Evolutionary conservation across 176 grass and related monocot genomes (phyloP).

Genomic region (Dactylis glomerata): DNA sequence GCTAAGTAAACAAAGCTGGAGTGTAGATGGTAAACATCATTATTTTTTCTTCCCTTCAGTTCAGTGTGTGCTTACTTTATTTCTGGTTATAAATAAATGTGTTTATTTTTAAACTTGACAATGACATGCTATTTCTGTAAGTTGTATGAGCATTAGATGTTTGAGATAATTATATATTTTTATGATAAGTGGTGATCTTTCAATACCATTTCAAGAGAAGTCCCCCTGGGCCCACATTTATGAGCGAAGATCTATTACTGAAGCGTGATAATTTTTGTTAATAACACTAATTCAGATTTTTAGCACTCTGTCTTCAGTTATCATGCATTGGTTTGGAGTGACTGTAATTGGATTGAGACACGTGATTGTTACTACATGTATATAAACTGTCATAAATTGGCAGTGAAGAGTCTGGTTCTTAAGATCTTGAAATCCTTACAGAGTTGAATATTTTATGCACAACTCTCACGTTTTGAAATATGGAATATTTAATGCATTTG

Average conservation of each 20-base stretch:
- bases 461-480: not conserved
- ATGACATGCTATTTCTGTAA: conserved; percentile 7
- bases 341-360: not conserved
- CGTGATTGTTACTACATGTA: not conserved
- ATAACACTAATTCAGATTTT: not conserved
- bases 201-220: conserved; percentile 14
- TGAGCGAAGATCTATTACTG: not conserved
- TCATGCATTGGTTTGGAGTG: not conserved
- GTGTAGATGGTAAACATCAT: not conserved
- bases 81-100: conserved; percentile 5
- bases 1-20: not conserved
- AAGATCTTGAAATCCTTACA: not conserved
- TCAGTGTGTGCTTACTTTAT: not conserved
- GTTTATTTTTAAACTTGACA: not conserved
- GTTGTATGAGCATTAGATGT: not conserved
- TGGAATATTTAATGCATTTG: not conserved
- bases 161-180: not conserved
- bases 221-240: not conserved
- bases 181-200: not conserved
- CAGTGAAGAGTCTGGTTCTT: not conserved
- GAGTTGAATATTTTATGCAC: not conserved
- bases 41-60: not conserved
- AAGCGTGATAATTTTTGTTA: not conserved
- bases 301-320: not conserved
- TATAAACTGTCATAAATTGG: not conserved